phyloP scores from a whole-genome alignment of 805 yeast genomes.

The Ogataea wickerhamii region DNA sequence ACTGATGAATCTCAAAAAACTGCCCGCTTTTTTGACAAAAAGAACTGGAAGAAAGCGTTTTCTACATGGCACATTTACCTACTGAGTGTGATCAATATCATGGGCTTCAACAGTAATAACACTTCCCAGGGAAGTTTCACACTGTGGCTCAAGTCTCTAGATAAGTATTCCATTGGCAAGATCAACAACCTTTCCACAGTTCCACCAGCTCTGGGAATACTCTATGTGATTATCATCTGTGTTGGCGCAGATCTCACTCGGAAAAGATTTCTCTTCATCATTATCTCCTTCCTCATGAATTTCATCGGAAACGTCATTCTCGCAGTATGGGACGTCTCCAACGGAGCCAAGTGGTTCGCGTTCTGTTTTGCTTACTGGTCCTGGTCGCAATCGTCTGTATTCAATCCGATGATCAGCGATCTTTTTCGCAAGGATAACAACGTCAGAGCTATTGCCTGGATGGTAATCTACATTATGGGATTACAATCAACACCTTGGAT shows the following conservation, averaged over 20 bases:
- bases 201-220: slow-evolving; percentile 58
- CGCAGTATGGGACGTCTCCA: slow-evolving; percentile 57
- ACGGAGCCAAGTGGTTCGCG: slow-evolving; percentile 62
- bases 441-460: slow-evolving; percentile 53
- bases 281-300: slow-evolving; percentile 52
- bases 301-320: slow-evolving; percentile 50
- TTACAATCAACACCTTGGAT: slow-evolving; percentile 36
- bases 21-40: slow-evolving; percentile 35
- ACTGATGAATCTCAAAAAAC: slow-evolving; percentile 26
- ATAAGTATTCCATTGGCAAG: slow-evolving; percentile 39
- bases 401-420: slow-evolving; percentile 57
- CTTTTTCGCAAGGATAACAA: slow-evolving; percentile 55
- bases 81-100: slow-evolving; percentile 49
- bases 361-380: slow-evolving; percentile 52
- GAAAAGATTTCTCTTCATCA: slow-evolving; percentile 52
- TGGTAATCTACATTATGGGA: slow-evolving; percentile 52
- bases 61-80: slow-evolving; percentile 60
- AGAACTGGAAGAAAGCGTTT: slow-evolving; percentile 51
- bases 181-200: slow-evolving; percentile 50
- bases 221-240: slow-evolving; percentile 25
- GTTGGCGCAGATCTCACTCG: slow-evolving; percentile 31
- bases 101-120: slow-evolving; percentile 62
- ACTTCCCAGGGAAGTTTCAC: slow-evolving; percentile 53
- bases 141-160: slow-evolving; percentile 57
- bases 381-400: slow-evolving; percentile 61